A percentile compares a stretch with the other conserved stretches of the same genome.
phyloP scores from a whole-genome alignment of 2,329 filamentous ascomycete species.

The Cladophialophora bantiana region DNA sequence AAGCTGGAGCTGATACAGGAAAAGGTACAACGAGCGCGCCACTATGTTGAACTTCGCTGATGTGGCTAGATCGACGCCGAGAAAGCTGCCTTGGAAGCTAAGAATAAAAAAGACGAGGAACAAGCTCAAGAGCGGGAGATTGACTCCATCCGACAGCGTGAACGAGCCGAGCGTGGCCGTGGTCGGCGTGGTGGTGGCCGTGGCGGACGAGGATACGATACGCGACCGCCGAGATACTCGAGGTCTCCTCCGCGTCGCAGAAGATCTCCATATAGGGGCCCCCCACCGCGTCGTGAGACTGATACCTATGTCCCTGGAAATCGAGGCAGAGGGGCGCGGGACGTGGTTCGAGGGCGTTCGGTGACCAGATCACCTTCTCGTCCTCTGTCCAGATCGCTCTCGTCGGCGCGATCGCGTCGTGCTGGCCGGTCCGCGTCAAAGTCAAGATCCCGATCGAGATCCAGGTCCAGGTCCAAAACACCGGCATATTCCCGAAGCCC shows the following conservation, averaged over 20 bases:
- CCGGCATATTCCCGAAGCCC: constrained; percentile 42
- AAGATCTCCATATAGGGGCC: constrained; percentile 55
- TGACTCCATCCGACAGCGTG: constrained; percentile 68
- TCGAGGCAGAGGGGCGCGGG: constrained; percentile 43
- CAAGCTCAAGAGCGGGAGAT: constrained; percentile 72
- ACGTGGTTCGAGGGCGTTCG: constrained; percentile 49
- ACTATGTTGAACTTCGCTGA: constrained; percentile 7
- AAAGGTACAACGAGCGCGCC: constrained; percentile 69
- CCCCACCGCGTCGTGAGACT: constrained; percentile 57
- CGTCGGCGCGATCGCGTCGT: constrained; percentile 45
- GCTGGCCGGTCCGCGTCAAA: constrained; percentile 16
- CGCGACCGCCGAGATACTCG: constrained; percentile 57
- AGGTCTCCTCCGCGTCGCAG: constrained; percentile 60
- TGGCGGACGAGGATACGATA: constrained; percentile 54
- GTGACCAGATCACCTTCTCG: constrained; percentile 46
- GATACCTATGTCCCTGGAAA: constrained; percentile 65
- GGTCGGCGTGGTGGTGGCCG: constrained; percentile 47
- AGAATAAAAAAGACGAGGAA: constrained; percentile 51
- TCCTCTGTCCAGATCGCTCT: constrained; percentile 45
- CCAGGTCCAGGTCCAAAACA: constrained; percentile 22
- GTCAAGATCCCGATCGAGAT: constrained; percentile 16
- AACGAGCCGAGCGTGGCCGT: constrained; percentile 47
- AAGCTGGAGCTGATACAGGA: constrained; percentile 94
- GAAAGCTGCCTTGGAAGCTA: constrained; percentile 56
- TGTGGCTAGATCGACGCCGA: constrained; percentile 54